Base-by-base conservation (phyloP, 805 yeast genomes). In the Starmerella bombicola region DNA sequence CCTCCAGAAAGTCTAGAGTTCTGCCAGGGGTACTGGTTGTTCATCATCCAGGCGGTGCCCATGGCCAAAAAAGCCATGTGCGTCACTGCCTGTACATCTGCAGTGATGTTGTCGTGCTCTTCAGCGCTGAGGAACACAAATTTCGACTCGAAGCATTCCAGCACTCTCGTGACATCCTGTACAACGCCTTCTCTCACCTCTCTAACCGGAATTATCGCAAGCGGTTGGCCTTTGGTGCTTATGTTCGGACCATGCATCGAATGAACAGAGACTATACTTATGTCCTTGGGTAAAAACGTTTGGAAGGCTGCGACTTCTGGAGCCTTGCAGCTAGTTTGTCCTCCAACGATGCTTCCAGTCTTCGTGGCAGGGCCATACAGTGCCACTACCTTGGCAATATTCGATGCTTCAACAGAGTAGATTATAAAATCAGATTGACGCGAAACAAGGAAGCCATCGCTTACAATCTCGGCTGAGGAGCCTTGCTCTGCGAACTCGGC, bases 31-130 rank as follows among this genome's bases (percentile, higher is more conserved):
- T 84, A 91, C 57, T 80, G 78, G 54, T 78, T 71, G 47, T 71
- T 67, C 35, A 76, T 72, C 50, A 73, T 79, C 98, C 98, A 91
- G 5, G 97, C 97, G 6, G 77, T 75, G 4, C 98, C 98, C 98
- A 91, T 91, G 42, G 93, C 78, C 44, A 91, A 65, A 55, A 91
- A 91, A 0, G 96, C 97, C 10, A 96, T 96, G 58, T 91, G 98
- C 0, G 98, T 91, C 15, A 88, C 95, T 0, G 97, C 97, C 60
- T 91, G 98, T 2, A 97, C 91, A 58, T 91, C 98, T 0, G 98
- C 98, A 0, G 98, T 88, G 47, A 91, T 88, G 52, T 71, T 74
- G 59, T 91, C 98, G 58, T 91, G 98, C 56, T 86, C 86, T 39
- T 73, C 69, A n/a, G 91, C 94, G 0, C 83, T 68, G 24, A 91